Conservation (phyloP, 805 yeast genomes). For the Yarrowia sp. region DNA sequence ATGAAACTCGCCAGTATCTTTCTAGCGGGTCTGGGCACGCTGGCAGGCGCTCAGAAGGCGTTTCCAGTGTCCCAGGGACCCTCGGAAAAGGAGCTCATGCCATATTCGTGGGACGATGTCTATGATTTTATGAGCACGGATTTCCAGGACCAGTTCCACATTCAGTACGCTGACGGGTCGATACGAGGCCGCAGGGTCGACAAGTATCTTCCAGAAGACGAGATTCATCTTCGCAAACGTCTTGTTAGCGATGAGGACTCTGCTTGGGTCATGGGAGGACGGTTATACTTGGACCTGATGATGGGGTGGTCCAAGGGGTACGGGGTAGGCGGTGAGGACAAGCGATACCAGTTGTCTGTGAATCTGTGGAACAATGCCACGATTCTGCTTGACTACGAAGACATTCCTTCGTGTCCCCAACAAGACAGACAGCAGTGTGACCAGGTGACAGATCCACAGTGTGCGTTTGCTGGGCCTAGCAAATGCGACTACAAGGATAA, state of each 20-base stretch:
- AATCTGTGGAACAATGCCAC: constrained; percentile 18
- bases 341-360: constrained; percentile 2
- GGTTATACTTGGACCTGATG: constrained; percentile 8
- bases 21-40: not conserved
- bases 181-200: constrained; percentile 1
- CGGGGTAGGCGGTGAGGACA: not conserved
- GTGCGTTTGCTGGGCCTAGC: not conserved
- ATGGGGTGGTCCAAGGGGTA: constrained; percentile 17
- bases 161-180: constrained; percentile 1
- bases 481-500: constrained; percentile 6
- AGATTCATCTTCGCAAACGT: not conserved
- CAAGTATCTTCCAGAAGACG: not conserved
- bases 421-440: not conserved
- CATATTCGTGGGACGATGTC: constrained; percentile 7
- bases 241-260: not conserved
- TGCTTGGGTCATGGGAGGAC: constrained; percentile 4
- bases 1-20: not conserved
- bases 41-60: not conserved
- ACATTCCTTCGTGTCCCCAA: not conserved
- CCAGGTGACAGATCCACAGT: not conserved
- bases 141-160: constrained; percentile 16
- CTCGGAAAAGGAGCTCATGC: not conserved
- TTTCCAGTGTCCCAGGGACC: not conserved
- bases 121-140: constrained; percentile 6
- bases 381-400: not conserved